Evolutionary conservation across 2,329 filamentous ascomycete genomes (phyloP), one percentile per base, ranked within the genome.

Genomic region (Cladosporium colombiae): DNA sequence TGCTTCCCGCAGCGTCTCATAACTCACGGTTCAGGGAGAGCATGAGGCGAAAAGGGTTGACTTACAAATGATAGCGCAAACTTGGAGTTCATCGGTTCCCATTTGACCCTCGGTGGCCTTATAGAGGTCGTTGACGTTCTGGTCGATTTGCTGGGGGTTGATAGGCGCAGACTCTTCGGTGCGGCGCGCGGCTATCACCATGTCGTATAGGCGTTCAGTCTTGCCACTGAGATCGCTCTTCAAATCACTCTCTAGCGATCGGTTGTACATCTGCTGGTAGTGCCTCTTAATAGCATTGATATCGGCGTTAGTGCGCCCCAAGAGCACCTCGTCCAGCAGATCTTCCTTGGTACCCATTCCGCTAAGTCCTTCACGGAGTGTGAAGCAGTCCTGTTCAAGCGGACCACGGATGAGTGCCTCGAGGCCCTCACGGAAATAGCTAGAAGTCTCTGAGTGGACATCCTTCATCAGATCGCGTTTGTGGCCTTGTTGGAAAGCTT

Each of bases 271-370:
- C 18, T 85, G 84, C 53, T 89, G 84, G 76, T 96, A 98, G 21
- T 88, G 85, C 56, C 82, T 78, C 80, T 96, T 96, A 82, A 99
- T 97, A 46, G 91, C 92, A 63, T 87, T 85, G 46, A 99, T 82
- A 72, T 98, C 94, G 37, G 93, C 92, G 74, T 98, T 98, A 40
- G 88, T 91, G 40, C 94, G 87, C 10, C 88, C 85, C 4, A 97
- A 85, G 2, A 98, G 84, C 6, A 97, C 85, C 71, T 98, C 94
- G 76, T 97, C 95, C 59, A 99, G 83, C 1, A 95, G 83, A 64
- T 83, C 82, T 75, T 98, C 94, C 73, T 96, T 96, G 0, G 94
- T 98, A 8, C 95, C 95, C 0, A 87, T 76, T 0, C 94, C 93
- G 58, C 88, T 83, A 81, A 97, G 88, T 1, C 92, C 89, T 1